Evolutionary conservation across 2,329 filamentous ascomycete species (phyloP).

Genomic region (Trichoderma citrinoviride): DNA sequence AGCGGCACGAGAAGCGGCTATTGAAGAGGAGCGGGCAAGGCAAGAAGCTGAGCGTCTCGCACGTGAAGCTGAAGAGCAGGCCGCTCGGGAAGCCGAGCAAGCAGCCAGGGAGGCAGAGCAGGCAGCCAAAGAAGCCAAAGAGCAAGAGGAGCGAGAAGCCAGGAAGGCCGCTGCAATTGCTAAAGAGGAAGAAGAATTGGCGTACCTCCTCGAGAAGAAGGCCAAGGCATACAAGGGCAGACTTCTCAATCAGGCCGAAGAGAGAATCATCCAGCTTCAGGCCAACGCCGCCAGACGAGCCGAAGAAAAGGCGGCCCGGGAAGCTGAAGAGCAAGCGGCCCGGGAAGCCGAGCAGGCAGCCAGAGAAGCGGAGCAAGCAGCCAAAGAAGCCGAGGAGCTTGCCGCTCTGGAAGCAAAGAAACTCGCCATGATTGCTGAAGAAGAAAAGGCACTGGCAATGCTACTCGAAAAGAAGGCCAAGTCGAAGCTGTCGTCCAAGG

Average conservation of each 20-base stretch:
- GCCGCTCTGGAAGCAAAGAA: slow-evolving; percentile 22
- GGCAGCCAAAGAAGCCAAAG: slow-evolving; percentile 39
- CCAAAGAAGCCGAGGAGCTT: slow-evolving; percentile 8
- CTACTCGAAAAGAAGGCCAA: slow-evolving; percentile 50
- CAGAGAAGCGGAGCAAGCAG: slow-evolving; percentile 27
- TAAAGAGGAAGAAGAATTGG: slow-evolving; percentile 40
- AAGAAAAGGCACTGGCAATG: slow-evolving; percentile 41
- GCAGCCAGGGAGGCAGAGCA: slow-evolving; percentile 37
- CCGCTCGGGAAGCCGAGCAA: slow-evolving; percentile 31
- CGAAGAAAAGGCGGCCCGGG: slow-evolving; percentile 35
- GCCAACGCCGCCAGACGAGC: slow-evolving; percentile 37
- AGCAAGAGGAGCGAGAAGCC: slow-evolving; percentile 26
- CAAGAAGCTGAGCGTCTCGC: slow-evolving; percentile 26
- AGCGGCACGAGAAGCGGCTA: slow-evolving; percentile 27
- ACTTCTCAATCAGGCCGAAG: slow-evolving; percentile 45
- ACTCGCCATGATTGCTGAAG: slow-evolving; percentile 24
- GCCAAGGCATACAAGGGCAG: slow-evolving; percentile 45
- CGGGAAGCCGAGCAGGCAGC: slow-evolving; percentile 30
- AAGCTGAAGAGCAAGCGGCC: slow-evolving; percentile 35
- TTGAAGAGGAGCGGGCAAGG: slow-evolving; percentile 20
- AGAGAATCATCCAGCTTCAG: slow-evolving; percentile 42
- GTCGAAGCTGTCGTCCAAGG: slow-evolving; percentile 24
- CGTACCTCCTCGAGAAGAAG: slow-evolving; percentile 47
- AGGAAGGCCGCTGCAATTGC: slow-evolving; percentile 24
- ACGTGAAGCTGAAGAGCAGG: slow-evolving; percentile 24